Base-by-base conservation (phyloP, 768 basidiomycete genomes). In the Mycena sanguinolenta region DNA sequence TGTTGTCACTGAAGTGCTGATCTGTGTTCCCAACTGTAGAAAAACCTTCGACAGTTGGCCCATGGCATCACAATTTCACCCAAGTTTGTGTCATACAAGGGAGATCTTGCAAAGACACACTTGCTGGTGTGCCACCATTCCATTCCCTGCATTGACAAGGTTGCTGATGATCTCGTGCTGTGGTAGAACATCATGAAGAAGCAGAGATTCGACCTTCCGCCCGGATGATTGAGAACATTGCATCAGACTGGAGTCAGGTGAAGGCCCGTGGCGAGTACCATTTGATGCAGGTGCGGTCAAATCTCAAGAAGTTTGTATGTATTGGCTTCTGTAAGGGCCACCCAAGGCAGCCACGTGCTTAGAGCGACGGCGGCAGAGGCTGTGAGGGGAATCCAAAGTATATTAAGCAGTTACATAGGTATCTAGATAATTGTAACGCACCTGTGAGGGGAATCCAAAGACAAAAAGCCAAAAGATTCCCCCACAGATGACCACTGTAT, bases 251-350 rank as follows among this genome's bases (percentile, higher is more conserved):
- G 63, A 21, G 13, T 28, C 36, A 21, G 1, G 63, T 64, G 53
- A 64, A 64, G 16, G 16, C 13, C 2, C 63, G 63, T 9, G 63
- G 38, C 10, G 63, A 64, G 42, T 55, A 64, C 9, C 53, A 55
- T 8, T 32, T 64, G 53, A 64, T 53, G 7, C 63, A 64, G 38
- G 16, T 7, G 4, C 38, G 63, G 4, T 27, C 53, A 2, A 5
- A 5, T 1, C 55, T 42, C 32, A 64, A 64, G 39, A 64, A 55
- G n/a, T 39, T 39, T 54, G 63, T 64, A 34, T 53, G 39, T 64
- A 16, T 44, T 64, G n/a, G n/a, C n/a, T 50, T n/a, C n/a, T n/a
- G n/a, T n/a, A n/a, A n/a, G n/a, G n/a, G n/a, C n/a, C n/a, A n/a
- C n/a, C n/a, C n/a, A n/a, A n/a, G n/a, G n/a, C n/a, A n/a, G n/a